Conservation (phyloP, 306 rosid species). For the Albizia julibrissin region DNA sequence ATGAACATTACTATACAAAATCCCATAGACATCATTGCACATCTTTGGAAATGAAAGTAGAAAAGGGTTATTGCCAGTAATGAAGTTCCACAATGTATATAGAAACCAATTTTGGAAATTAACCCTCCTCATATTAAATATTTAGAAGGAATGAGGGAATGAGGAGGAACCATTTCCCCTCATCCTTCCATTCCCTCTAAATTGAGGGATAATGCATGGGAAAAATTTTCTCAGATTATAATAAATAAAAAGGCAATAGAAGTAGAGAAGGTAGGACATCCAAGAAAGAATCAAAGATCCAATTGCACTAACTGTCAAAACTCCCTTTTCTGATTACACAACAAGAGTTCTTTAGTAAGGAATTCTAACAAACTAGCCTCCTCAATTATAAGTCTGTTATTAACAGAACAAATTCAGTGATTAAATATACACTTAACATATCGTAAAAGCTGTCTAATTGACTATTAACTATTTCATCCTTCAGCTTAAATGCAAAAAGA, state of each 20-base stretch:
- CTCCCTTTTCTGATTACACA: neutral
- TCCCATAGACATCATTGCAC: conserved; percentile 66
- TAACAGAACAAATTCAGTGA: neutral
- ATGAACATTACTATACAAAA: conserved; percentile 57
- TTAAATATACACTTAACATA: neutral
- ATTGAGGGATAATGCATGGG: neutral
- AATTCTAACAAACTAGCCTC: neutral
- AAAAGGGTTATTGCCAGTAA: conserved; percentile 26
- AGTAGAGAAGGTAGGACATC: neutral
- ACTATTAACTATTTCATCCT: neutral
- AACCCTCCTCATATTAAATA: neutral
- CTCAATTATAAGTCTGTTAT: neutral
- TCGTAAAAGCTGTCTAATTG: neutral
- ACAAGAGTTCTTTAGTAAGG: neutral
- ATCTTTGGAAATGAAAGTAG: conserved; percentile 52
- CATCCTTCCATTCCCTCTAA: neutral
- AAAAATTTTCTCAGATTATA: neutral
- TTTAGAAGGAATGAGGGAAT: neutral
- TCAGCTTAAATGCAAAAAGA: neutral
- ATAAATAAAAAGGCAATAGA: neutral
- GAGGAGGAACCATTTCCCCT: neutral
- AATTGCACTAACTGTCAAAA: neutral
- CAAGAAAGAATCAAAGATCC: neutral
- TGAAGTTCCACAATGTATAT: neutral
- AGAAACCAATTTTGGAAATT: neutral